A percentile compares a stretch with the other conserved stretches of the same genome.
Conservation (phyloP, 169 alveolate genomes). For the Plasmodium gonderi region DNA sequence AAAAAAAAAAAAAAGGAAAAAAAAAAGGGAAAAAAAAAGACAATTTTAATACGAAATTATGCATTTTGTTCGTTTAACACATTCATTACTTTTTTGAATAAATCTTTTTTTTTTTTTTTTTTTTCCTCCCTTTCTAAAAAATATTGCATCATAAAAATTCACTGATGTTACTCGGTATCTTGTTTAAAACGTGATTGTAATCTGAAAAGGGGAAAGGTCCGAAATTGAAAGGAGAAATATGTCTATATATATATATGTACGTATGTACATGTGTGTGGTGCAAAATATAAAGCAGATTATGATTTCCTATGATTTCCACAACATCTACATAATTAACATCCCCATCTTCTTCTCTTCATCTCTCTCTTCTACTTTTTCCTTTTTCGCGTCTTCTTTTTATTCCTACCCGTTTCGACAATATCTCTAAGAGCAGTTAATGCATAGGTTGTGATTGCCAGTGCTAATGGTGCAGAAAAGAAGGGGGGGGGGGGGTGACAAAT, state of each 20-base stretch:
- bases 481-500: too few relatives aligned
- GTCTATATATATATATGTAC: too few relatives aligned
- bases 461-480: background rate
- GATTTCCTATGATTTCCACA: too few relatives aligned
- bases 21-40: background rate
- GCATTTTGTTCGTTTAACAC: background rate
- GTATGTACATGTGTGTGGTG: too few relatives aligned
- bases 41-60: background rate
- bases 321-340: too few relatives aligned
- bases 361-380: background rate
- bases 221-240: background rate
- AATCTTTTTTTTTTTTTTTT: background rate
- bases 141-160: conserved; percentile 16
- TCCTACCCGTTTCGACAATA: conserved; percentile 28
- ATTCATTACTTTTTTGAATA: background rate
- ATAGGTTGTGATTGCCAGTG: conserved; percentile 13
- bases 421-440: conserved; percentile 10
- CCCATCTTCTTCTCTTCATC: background rate
- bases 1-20: background rate
- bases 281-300: too few relatives aligned
- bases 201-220: background rate
- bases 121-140: too few relatives aligned
- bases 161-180: conserved; percentile 24
- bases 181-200: conserved; percentile 33
- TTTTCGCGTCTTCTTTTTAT: background rate